phyloP scores from a whole-genome alignment of 1,284 basidiomycete species.

The Pseudozyma sp. region DNA sequence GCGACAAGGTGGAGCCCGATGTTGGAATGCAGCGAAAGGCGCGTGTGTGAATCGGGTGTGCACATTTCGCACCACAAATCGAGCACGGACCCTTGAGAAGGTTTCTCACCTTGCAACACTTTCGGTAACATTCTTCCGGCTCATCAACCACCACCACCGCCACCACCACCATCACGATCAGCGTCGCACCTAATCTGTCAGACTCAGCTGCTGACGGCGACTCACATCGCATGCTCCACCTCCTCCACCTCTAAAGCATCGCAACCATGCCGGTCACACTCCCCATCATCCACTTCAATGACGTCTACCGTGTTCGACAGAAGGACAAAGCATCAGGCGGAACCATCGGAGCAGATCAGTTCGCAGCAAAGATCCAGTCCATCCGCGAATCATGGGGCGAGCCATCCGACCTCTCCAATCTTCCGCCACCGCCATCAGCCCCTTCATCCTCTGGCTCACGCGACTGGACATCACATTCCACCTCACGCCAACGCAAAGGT shows the following conservation, averaged over 20 bases:
- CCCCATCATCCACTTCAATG: constrained; percentile 63
- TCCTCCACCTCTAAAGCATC: no score
- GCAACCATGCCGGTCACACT: constrained; percentile 36
- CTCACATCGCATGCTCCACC: background rate
- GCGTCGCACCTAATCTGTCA: background rate
- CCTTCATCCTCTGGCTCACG: constrained; percentile 9
- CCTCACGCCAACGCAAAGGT: constrained; percentile 70
- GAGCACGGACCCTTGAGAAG: constrained; percentile 24
- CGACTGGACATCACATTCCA: constrained; percentile 29
- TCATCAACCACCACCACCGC: background rate
- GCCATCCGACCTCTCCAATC: constrained; percentile 25
- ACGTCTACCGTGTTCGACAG: constrained; percentile 61
- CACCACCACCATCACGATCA: background rate
- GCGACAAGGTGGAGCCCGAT: no score
- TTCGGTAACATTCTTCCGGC: background rate
- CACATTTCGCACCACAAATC: background rate
- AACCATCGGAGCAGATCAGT: constrained; percentile 70
- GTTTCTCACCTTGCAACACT: background rate
- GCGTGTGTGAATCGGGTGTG: constrained; percentile 17
- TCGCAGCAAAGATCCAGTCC: constrained; percentile 67
- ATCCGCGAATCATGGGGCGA: constrained; percentile 58
- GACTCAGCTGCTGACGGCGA: no score
- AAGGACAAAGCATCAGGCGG: constrained; percentile 34
- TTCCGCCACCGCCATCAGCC: constrained; percentile 21
- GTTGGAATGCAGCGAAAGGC: background rate